A percentile compares a stretch with the other conserved stretches of the same genome.
phyloP scores from a whole-genome alignment of 1,284 basidiomycete species.

The Hypsizygus ulmarius region DNA sequence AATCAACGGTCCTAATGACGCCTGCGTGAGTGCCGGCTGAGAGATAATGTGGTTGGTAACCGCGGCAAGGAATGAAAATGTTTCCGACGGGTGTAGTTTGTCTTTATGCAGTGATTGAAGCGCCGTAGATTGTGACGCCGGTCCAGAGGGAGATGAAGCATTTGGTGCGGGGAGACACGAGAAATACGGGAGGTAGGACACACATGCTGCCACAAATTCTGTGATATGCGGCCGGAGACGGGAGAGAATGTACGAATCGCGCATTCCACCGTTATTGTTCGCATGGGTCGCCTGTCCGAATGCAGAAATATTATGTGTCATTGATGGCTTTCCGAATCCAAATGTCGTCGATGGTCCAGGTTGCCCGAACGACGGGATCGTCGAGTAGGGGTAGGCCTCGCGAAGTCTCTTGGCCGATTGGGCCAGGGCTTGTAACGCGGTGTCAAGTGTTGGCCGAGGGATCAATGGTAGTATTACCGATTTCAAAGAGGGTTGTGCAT shows the following conservation, averaged over 20 bases:
- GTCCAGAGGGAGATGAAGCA: conserved; percentile 25
- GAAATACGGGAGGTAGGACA: conserved; percentile 81
- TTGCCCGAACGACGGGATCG: conserved; percentile 37
- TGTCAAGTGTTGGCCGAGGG: conserved; percentile 73
- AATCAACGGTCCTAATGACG: conserved; percentile 53
- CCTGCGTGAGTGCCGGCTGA: conserved; percentile 64
- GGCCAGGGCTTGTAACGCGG: conserved; percentile 64
- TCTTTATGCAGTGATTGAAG: conserved; percentile 55
- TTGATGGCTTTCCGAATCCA: conserved; percentile 44
- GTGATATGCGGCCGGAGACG: conserved; percentile 70
- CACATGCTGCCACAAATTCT: conserved; percentile 71
- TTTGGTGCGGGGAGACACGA: conserved; percentile 44
- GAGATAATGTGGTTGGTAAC: conserved; percentile 64
- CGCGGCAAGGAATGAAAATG: conserved; percentile 65
- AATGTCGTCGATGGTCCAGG: conserved; percentile 32
- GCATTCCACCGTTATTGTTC: conserved; percentile 53
- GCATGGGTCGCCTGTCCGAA: conserved; percentile 23
- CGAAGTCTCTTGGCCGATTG: conserved; percentile 67
- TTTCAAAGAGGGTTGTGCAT: conserved; percentile 65
- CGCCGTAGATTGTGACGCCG: conserved; percentile 39
- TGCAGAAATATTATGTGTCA: conserved; percentile 19
- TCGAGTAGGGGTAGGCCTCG: conserved; percentile 80
- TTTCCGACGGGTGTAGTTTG: conserved; percentile 67
- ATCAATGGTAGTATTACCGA: conserved; percentile 67
- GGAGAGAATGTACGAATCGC: conserved; percentile 72